phyloP scores from a whole-genome alignment of 140 eudicot genomes.

The Oenanthe javanica region DNA sequence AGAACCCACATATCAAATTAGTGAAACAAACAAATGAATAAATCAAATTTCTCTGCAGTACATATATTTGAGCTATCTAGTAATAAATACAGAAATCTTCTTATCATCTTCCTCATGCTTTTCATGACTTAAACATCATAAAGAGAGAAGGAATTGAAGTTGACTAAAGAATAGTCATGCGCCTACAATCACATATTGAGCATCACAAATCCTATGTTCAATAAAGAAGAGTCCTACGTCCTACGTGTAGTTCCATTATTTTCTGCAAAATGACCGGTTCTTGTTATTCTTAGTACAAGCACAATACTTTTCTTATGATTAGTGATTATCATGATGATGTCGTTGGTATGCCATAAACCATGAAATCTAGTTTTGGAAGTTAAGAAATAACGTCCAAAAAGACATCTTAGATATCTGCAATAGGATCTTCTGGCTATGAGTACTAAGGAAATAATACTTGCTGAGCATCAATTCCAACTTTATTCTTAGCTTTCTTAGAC shows the following conservation, averaged over 20 bases:
- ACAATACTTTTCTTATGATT: not conserved
- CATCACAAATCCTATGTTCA: not conserved
- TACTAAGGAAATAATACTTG: slow-evolving; percentile 12
- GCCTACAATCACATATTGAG: not conserved
- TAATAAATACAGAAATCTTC: not conserved
- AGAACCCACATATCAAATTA: not conserved
- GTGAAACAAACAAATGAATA: not conserved
- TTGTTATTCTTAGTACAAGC: too few relatives aligned
- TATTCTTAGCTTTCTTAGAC: slow-evolving; percentile 30
- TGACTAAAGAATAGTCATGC: not conserved
- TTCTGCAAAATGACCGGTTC: not conserved
- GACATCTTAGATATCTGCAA: not conserved
- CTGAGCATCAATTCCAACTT: slow-evolving; percentile 18
- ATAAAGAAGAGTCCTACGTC: not conserved
- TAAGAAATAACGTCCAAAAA: not conserved
- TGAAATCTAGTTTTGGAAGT: too few relatives aligned
- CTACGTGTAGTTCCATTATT: not conserved
- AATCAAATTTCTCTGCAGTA: not conserved
- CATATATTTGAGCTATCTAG: not conserved
- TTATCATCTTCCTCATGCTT: not conserved
- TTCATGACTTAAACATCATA: not conserved
- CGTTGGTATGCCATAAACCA: not conserved
- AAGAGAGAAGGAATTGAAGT: not conserved
- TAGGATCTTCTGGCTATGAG: not conserved
- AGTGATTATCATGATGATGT: not conserved